A percentile compares a stretch with the other conserved stretches of the same genome.
Evolutionary conservation across 208 protist species (phyloP).

Genomic region (Entamoeba histolytica): DNA sequence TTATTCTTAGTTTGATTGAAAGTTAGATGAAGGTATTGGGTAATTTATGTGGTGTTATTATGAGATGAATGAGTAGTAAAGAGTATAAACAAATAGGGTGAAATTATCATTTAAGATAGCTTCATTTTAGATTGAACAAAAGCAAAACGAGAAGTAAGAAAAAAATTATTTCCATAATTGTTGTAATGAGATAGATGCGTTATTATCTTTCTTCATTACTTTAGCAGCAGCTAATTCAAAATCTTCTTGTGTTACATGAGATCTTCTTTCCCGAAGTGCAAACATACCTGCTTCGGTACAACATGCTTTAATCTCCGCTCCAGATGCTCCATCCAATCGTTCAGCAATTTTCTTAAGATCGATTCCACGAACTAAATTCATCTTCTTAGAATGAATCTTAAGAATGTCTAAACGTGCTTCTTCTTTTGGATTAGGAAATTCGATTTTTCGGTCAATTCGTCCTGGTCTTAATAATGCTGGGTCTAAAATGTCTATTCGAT

Average conservation of each 20-base stretch:
- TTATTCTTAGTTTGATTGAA: no score
- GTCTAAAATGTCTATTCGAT: constrained; percentile 93
- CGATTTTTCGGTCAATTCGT: constrained; percentile 97
- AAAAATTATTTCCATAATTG: not conserved
- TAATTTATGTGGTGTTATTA: no score
- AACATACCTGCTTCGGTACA: constrained; percentile 90
- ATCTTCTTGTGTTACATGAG: constrained; percentile 98
- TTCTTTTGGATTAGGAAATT: constrained; percentile 75
- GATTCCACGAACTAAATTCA: constrained; percentile 96
- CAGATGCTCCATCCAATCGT: constrained; percentile 77
- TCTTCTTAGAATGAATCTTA: constrained; percentile 93
- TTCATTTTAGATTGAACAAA: no score
- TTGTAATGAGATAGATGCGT: not conserved
- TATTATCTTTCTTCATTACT: constrained; percentile 42
- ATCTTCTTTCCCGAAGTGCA: constrained; percentile 89
- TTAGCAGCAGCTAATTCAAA: constrained; percentile 97
- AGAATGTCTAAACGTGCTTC: constrained; percentile 81
- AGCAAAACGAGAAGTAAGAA: not conserved
- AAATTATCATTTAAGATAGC: no score
- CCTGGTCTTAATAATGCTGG: no score
- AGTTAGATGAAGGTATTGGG: no score
- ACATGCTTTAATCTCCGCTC: constrained; percentile 87
- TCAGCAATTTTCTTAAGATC: constrained; percentile 84
- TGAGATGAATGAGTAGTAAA: no score
- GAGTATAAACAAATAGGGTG: no score